Evolutionary conservation across 306 rosid genomes (phyloP).

Genomic region (Ormosia semicastrata): DNA sequence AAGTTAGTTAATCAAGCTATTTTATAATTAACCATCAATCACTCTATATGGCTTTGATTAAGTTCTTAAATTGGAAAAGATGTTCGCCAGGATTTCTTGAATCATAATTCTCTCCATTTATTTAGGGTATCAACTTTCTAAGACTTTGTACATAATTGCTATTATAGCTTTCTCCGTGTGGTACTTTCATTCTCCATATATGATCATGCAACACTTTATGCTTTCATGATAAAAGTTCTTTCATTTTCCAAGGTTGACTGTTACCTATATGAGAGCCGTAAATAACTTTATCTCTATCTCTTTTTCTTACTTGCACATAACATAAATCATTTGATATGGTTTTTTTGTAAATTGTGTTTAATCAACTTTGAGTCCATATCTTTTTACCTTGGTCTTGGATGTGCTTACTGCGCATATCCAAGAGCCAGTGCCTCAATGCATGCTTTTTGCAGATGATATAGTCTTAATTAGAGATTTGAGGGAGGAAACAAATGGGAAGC

Average conservation of each 20-base stretch:
- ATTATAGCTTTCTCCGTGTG: not conserved
- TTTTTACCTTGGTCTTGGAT: too few relatives aligned
- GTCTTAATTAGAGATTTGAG: too few relatives aligned
- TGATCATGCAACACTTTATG: not conserved
- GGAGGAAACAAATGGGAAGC: too few relatives aligned
- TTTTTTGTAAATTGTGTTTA: slow-evolving; percentile 12
- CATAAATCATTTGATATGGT: not conserved
- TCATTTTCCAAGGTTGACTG: slow-evolving; percentile 1
- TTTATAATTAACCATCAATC: not conserved
- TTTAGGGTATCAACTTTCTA: not conserved
- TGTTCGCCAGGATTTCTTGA: not conserved
- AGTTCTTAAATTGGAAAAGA: not conserved
- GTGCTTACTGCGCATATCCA: too few relatives aligned
- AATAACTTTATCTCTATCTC: not conserved
- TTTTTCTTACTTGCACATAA: not conserved
- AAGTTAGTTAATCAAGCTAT: not conserved
- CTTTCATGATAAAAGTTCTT: not conserved
- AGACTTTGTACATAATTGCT: not conserved
- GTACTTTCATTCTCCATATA: not conserved
- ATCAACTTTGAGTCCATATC: too few relatives aligned
- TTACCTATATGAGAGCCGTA: not conserved
- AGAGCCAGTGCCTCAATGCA: too few relatives aligned
- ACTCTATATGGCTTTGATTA: not conserved
- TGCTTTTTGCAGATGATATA: too few relatives aligned
- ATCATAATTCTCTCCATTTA: not conserved